These are phyloP conservation scores for Ochromonas danica DNA, from an alignment of 108 stramenopile species.

Conservation along the genomic window DNA sequence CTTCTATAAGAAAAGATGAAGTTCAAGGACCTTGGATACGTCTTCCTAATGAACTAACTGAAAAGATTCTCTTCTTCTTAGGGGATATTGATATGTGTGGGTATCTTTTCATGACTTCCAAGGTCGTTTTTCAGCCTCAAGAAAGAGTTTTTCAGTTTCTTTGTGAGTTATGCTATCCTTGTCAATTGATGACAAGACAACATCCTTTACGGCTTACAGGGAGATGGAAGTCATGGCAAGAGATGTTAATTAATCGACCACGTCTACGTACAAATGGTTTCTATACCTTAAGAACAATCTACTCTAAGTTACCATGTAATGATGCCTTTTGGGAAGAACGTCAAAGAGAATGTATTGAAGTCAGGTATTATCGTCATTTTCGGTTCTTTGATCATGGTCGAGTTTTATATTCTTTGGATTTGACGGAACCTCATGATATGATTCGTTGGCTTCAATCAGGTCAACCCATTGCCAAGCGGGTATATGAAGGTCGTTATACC, in stretches of 20 bases:
- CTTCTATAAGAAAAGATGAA: too few relatives aligned
- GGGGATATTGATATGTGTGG: slow-evolving; percentile 15
- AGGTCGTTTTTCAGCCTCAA: background rate
- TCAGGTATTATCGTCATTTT: slow-evolving; percentile 18
- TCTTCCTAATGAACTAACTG: background rate
- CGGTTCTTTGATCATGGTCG: slow-evolving; percentile 19
- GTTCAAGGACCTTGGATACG: background rate
- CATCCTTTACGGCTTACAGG: background rate
- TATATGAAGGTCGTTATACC: slow-evolving; percentile 25
- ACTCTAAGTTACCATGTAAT: background rate
- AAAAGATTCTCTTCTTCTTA: background rate
- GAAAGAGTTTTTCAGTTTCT: background rate
- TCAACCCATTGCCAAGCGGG: slow-evolving; percentile 2
- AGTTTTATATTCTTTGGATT: background rate
- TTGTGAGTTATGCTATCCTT: slow-evolving; percentile 3
- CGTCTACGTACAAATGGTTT: background rate
- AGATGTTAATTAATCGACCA: background rate
- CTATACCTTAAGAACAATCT: slow-evolving; percentile 25
- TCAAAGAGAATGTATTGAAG: background rate
- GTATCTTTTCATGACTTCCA: background rate
- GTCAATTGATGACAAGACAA: too few relatives aligned
- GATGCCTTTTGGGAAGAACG: slow-evolving; percentile 26
- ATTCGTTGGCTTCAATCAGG: background rate
- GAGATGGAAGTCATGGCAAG: slow-evolving; percentile 10
- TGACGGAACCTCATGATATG: slow-evolving; percentile 10